Evolutionary conservation across 2,329 filamentous ascomycete species (phyloP), one percentile per base, ranked within the genome.

Genomic region (Colletotrichum echinochloae): DNA sequence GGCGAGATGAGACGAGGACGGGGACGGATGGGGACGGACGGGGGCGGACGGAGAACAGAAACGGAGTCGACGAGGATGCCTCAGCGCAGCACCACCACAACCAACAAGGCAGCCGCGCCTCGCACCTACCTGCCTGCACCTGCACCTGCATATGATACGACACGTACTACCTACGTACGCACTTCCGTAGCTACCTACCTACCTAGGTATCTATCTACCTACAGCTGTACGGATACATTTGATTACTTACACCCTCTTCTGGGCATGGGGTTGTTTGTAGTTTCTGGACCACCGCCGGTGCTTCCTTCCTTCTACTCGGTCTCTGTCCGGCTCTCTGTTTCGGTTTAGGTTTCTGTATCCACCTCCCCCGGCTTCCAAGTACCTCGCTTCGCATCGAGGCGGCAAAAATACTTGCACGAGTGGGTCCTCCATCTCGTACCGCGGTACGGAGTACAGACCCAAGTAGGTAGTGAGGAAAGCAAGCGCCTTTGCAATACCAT

Each of bases 191-290:
- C 12, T 18, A 16, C 37, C 3, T 20, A 37, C 7, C 6, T 35
- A 5, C 6, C 6, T 7, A 35, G 33, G 5, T 35, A 35, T n/a
- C n/a, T n/a, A n/a, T n/a, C n/a, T n/a, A 9, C 37, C n/a, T n/a
- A 37, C 28, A 46, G 39, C 39, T 46, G 28, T 60, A 20, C n/a
- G n/a, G n/a, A n/a, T 41, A n/a, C 57, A 60, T 35, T 60, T 28
- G 28, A n/a, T n/a, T 41, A 37, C 26, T 60, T 51, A 26, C 23
- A 51, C 48, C 23, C 16, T 5, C 12, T 26, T 5, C 12, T 14
- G 20, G 26, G 26, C 46, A 20, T 33, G 5, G 8, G 8, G 30
- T 46, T 28, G 39, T 39, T 33, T 60, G 56, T 26, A 30, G 23
- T 23, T 28, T 44, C 39, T 59, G 26, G 55, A 44, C 55, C 37